Percentiles rank a stretch among this genome's conserved stretches.
These are phyloP conservation scores for Rubroshorea leprosula DNA, from an alignment of 345 rosid species.

Conservation along the genomic window DNA sequence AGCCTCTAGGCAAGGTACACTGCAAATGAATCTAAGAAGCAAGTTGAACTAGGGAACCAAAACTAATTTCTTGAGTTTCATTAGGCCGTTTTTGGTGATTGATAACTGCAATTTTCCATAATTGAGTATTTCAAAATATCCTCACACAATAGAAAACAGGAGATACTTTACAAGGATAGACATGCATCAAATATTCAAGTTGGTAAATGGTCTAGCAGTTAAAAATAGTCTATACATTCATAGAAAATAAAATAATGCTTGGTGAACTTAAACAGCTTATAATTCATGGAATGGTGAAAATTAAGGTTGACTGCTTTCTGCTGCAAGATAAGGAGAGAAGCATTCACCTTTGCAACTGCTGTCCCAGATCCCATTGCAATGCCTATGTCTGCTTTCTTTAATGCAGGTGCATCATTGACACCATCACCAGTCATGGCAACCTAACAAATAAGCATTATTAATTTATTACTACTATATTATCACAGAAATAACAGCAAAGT, in stretches of 20 bases:
- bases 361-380: slow-evolving; percentile 99
- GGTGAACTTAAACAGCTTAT: not conserved
- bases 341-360: slow-evolving; percentile 93
- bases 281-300: not conserved
- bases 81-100: not conserved
- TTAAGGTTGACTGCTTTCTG: not conserved
- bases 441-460: slow-evolving; percentile 28
- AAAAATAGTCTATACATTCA: not conserved
- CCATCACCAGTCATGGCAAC: slow-evolving; percentile 99
- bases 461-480: slow-evolving; percentile 4
- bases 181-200: no score
- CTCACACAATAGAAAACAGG: not conserved
- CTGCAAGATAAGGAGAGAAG: not conserved
- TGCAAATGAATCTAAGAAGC: no score
- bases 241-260: not conserved
- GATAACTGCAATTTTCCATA: not conserved
- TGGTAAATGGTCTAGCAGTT: not conserved
- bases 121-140: no score
- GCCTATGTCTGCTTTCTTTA: slow-evolving; percentile 96
- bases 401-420: slow-evolving; percentile 98
- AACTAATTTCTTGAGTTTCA: not conserved
- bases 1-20: no score
- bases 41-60: no score
- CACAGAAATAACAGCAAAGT: slow-evolving; percentile 11
- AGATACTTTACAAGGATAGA: not conserved